Evolutionary conservation across 2,329 filamentous ascomycete genomes (phyloP).

Genomic region (Hymenoscyphus albidus): DNA sequence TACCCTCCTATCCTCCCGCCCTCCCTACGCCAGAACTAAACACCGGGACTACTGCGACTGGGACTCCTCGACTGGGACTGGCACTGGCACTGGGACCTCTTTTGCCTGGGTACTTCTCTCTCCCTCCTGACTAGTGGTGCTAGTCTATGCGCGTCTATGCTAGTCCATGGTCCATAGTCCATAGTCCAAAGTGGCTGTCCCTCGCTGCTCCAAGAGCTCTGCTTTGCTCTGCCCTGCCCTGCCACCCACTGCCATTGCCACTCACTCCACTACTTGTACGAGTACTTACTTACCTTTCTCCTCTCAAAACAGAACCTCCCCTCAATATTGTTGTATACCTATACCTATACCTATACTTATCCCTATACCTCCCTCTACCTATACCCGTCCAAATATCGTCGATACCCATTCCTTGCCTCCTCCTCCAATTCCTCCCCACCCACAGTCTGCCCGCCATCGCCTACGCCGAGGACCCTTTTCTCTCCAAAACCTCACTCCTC

Average conservation of each 20-base stretch:
- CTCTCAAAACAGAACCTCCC: neutral
- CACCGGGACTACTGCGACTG: neutral
- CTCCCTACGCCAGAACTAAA: too few species aligned
- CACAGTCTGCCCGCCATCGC: neutral
- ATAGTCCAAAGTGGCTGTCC: neutral
- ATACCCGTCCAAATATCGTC: neutral
- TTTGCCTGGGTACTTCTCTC: neutral
- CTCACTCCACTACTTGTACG: too few species aligned
- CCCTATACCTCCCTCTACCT: too few species aligned
- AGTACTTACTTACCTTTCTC: neutral
- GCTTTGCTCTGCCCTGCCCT: neutral
- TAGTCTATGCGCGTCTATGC: neutral
- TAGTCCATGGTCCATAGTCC: too few species aligned
- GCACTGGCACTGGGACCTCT: neutral
- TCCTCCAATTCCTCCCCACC: neutral
- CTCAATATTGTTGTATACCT: neutral
- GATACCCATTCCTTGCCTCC: conserved; percentile 2
- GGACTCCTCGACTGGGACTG: too few species aligned
- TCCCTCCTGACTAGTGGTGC: conserved; percentile 1
- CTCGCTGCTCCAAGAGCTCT: neutral
- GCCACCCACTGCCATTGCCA: too few species aligned
- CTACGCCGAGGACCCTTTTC: neutral
- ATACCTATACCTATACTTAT: neutral
- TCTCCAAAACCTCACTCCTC: neutral
- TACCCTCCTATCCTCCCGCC: too few species aligned